Evolutionary conservation across 768 basidiomycete genomes (phyloP), one percentile per base, ranked within the genome.

Genomic region (Piloderma croceum): DNA sequence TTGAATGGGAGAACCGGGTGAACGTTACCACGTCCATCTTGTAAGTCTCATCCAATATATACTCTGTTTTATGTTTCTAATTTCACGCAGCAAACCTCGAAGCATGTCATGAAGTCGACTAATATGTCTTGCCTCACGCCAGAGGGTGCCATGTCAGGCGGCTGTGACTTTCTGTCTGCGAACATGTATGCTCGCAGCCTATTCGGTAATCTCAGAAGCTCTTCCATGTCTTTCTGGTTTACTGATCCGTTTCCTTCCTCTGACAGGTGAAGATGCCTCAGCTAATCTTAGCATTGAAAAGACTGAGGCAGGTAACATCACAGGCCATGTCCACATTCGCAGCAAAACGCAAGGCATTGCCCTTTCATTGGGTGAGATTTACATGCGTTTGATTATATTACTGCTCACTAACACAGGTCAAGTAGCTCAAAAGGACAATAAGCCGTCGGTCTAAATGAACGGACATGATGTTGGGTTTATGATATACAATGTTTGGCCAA

Each of bases 1-100:
- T 99, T 54, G 94, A 99, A 62, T 99, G 94, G 94, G 94, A 99
- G 74, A 99, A 99, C 67, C 78, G 93, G 52, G 94, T 98, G 41
- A 97, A 97, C 56, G 89, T 97, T 41, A 83, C 81, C 49, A 87
- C 83, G 34, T 64, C 78, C 18, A 79, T 93, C 62, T 77, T 81
- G 85, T 89, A 65, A 51, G 87, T 77, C 23, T 48, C 18, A 43
- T n/a, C 25, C 41, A 36, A 43, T 39, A 5, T 38, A 31, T 31
- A 23, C 23, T 24, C n/a, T n/a, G n/a, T n/a, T n/a, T n/a, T n/a
- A n/a, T n/a, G n/a, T n/a, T n/a, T n/a, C n/a, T n/a, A n/a, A n/a
- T n/a, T n/a, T n/a, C n/a, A 4, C 38, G 4, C 50, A 89, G 88
- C 35, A 82, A 90, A 49, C 83, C 91, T 17, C 86, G n/a, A n/a